Percentiles rank a stretch among this genome's conserved stretches.
Conservation (phyloP, 2,329 filamentous ascomycete species). For the Xylariaceae sp. region DNA sequence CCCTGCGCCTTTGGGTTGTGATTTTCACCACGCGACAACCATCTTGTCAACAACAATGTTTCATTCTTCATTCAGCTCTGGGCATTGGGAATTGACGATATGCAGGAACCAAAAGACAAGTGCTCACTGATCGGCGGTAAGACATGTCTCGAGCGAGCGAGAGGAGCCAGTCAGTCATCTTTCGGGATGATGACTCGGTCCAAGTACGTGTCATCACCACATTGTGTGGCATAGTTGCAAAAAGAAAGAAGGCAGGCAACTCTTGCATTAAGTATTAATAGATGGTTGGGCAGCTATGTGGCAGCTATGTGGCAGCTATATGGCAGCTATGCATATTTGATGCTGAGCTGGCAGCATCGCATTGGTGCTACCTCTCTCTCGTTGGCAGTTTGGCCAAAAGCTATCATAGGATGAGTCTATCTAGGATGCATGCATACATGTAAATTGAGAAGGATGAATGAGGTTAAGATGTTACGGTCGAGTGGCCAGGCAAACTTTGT, state of each 20-base stretch:
- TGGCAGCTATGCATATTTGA: conserved; percentile 25
- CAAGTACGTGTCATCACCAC: conserved; percentile 17
- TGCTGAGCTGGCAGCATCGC: conserved; percentile 13
- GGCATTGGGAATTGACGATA: neutral
- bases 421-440: too few relatives aligned
- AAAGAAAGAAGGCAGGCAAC: conserved; percentile 23
- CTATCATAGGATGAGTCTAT: conserved; percentile 8
- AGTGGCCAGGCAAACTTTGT: too few relatives aligned
- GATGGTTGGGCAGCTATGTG: conserved; percentile 19
- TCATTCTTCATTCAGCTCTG: conserved; percentile 3
- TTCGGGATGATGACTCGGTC: conserved; percentile 14
- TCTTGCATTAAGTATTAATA: conserved; percentile 21
- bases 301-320: conserved; percentile 16
- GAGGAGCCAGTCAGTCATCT: conserved; percentile 5
- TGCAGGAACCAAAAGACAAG: conserved; percentile 16
- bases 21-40: conserved; percentile 9
- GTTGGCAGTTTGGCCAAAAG: conserved; percentile 3
- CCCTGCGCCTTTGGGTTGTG: conserved; percentile 2
- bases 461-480: too few relatives aligned
- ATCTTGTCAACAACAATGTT: conserved; percentile 9
- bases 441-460: too few relatives aligned
- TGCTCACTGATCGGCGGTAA: conserved; percentile 6
- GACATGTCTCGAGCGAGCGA: conserved; percentile 4
- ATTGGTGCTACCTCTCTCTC: conserved; percentile 21
- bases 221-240: conserved; percentile 12